A percentile compares a stretch with the other conserved stretches of the same genome.
Evolutionary conservation across 2,329 filamentous ascomycete species (phyloP).

Genomic region (Cladosporium sp.): DNA sequence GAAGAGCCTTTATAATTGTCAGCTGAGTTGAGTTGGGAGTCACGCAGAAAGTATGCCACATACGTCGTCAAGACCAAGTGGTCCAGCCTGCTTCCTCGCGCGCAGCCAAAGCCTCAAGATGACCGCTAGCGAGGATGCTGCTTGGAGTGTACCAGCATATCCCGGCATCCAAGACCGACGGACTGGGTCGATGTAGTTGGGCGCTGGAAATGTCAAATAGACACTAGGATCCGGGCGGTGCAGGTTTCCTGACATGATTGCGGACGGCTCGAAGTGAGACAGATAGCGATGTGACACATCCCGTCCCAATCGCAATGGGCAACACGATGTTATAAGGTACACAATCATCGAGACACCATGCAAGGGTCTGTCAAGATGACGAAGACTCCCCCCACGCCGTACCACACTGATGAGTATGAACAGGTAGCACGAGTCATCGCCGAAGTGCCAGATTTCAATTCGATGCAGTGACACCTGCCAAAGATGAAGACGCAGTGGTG

Average conservation of each 20-base stretch:
- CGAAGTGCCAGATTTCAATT: neutral
- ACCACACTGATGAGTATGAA: neutral
- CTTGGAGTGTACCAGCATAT: constrained; percentile 24
- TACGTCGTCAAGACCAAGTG: constrained; percentile 31
- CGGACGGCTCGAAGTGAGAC: neutral
- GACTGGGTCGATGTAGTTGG: constrained; percentile 30
- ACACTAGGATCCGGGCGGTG: constrained; percentile 21
- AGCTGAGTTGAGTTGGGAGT: neutral
- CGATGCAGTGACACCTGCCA: neutral
- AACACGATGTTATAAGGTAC: neutral
- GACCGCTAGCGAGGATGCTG: constrained; percentile 26
- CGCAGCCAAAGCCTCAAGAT: constrained; percentile 28
- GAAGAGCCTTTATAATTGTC: constrained; percentile 15
- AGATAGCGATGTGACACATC: neutral
- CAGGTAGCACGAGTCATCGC: constrained; percentile 1
- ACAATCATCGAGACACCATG: neutral
- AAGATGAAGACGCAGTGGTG: neutral
- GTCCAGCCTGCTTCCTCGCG: constrained; percentile 26
- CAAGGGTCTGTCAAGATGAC: neutral
- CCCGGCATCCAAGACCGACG: constrained; percentile 27
- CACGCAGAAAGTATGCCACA: neutral
- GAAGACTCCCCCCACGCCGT: neutral
- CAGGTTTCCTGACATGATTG: constrained; percentile 31
- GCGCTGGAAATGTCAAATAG: constrained; percentile 27
- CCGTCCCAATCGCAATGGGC: neutral